A percentile compares a stretch with the other conserved stretches of the same genome.
Evolutionary conservation across 495 filamentous ascomycete species (phyloP).

Genomic region (Pseudomonodictys pantanalensis): DNA sequence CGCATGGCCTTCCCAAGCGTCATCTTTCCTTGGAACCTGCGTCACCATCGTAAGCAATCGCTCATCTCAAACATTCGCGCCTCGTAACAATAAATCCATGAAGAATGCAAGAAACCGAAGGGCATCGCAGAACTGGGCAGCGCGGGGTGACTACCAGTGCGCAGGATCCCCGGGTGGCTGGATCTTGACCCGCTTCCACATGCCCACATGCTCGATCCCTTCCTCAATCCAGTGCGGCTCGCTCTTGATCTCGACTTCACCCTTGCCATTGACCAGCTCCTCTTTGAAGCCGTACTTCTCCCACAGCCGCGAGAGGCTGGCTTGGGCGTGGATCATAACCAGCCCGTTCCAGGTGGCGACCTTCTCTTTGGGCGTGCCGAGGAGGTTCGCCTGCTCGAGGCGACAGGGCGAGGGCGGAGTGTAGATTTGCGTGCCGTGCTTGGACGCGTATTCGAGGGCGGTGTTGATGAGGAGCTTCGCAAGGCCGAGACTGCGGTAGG

Average conservation of each 20-base stretch:
- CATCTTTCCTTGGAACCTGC: too few relatives aligned
- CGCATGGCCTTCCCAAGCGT: too few relatives aligned
- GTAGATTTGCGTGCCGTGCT: conserved; percentile 51
- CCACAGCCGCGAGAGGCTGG: conserved; percentile 59
- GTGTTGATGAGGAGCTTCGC: conserved; percentile 60
- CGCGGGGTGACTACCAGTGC: not conserved
- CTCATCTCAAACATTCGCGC: too few relatives aligned
- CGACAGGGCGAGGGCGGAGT: conserved; percentile 29
- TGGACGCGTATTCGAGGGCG: conserved; percentile 59
- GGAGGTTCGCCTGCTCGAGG: conserved; percentile 24
- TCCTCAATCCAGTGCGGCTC: conserved; percentile 68
- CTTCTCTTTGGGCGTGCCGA: conserved; percentile 17
- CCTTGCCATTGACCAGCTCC: conserved; percentile 57
- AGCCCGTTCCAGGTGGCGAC: conserved; percentile 61
- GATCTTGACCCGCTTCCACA: conserved; percentile 54
- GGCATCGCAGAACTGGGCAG: not conserved
- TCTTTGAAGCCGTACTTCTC: conserved; percentile 68
- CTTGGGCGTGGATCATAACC: conserved; percentile 72
- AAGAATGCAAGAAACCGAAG: not conserved
- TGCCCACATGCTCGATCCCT: conserved; percentile 79
- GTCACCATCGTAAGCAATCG: too few relatives aligned
- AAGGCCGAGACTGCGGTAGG: conserved; percentile 63
- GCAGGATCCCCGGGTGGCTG: conserved; percentile 20
- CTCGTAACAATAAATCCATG: too few relatives aligned
- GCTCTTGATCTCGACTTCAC: conserved; percentile 16